Evolutionary conservation across 176 grass and related monocot genomes (phyloP).

Genomic region (Poa annua): DNA sequence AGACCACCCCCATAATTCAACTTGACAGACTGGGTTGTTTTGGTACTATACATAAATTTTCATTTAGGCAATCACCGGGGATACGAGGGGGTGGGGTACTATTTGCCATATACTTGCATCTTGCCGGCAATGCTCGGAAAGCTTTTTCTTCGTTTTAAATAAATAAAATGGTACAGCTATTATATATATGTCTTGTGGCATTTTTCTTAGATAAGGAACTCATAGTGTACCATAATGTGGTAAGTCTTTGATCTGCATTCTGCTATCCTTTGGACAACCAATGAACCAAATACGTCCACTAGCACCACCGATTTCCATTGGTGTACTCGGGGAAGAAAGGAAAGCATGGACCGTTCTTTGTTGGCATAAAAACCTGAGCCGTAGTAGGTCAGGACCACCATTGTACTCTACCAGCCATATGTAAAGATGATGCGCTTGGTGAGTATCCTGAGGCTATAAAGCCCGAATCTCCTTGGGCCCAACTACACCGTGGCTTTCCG

Average conservation of each 20-base stretch:
- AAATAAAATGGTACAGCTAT: neutral
- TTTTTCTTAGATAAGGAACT: slow-evolving; percentile 15
- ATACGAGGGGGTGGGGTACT: neutral
- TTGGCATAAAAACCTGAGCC: slow-evolving; percentile 45
- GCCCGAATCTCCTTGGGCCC: slow-evolving; percentile 62
- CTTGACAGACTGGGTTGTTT: slow-evolving; percentile 5
- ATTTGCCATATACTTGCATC: neutral
- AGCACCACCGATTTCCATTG: slow-evolving; percentile 17
- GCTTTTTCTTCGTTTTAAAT: slow-evolving; percentile 1
- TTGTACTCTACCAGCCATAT: slow-evolving; percentile 54
- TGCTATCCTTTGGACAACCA: neutral
- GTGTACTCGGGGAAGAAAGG: slow-evolving; percentile 23
- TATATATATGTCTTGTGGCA: neutral
- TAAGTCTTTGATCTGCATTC: slow-evolving; percentile 10
- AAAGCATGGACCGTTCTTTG: slow-evolving; percentile 27
- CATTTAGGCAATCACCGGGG: neutral
- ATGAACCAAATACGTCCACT: slow-evolving; percentile 12
- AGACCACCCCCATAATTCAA: slow-evolving; percentile 9
- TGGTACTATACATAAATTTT: neutral
- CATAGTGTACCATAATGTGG: slow-evolving; percentile 1
- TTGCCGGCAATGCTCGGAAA: neutral
- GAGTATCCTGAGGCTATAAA: slow-evolving; percentile 48
- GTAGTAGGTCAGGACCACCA: slow-evolving; percentile 58
- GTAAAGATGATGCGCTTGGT: slow-evolving; percentile 48
- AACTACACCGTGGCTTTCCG: slow-evolving; percentile 45